phyloP scores from a whole-genome alignment of 2,329 filamentous ascomycete genomes.

The Peltaster fructicola region DNA sequence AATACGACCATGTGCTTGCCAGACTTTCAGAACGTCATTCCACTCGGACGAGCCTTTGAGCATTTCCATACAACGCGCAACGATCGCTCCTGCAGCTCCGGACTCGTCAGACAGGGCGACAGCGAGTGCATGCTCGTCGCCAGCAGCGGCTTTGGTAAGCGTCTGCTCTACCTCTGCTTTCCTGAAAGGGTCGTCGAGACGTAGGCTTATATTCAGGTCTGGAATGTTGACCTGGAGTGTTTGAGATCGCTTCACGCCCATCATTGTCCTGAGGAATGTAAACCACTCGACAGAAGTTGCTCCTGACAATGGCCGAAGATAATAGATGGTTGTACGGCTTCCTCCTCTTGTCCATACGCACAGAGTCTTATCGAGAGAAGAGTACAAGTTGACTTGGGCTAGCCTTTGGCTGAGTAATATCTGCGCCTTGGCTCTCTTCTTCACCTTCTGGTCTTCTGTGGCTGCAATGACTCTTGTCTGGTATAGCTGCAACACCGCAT shows the following conservation, averaged over 20 bases:
- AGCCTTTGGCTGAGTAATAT: constrained; percentile 36
- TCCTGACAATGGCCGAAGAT: constrained; percentile 43
- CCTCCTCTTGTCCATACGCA: constrained; percentile 42
- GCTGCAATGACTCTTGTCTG: constrained; percentile 38
- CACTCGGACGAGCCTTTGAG: constrained; percentile 39
- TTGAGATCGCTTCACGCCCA: constrained; percentile 40
- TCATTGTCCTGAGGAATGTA: constrained; percentile 41
- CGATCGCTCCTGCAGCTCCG: constrained; percentile 37
- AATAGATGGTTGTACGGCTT: constrained; percentile 39
- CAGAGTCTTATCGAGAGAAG: constrained; percentile 48
- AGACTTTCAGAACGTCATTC: constrained; percentile 39
- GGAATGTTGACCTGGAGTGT: constrained; percentile 44
- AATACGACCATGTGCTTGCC: constrained; percentile 40
- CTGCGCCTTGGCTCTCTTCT: constrained; percentile 38
- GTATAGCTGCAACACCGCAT: constrained; percentile 17
- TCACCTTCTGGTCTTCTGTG: constrained; percentile 31
- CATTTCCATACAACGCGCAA: constrained; percentile 41
- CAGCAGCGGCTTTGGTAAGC: constrained; percentile 24
- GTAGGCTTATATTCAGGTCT: constrained; percentile 41
- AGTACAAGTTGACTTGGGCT: constrained; percentile 45
- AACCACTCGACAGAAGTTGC: constrained; percentile 51
- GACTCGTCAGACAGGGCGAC: constrained; percentile 33
- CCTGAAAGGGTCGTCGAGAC: constrained; percentile 42
- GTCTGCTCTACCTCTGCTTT: constrained; percentile 29
- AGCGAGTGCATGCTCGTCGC: constrained; percentile 28